Conservation (phyloP, 1,139 yeast genomes). For the Saccharomyces hybrid region DNA sequence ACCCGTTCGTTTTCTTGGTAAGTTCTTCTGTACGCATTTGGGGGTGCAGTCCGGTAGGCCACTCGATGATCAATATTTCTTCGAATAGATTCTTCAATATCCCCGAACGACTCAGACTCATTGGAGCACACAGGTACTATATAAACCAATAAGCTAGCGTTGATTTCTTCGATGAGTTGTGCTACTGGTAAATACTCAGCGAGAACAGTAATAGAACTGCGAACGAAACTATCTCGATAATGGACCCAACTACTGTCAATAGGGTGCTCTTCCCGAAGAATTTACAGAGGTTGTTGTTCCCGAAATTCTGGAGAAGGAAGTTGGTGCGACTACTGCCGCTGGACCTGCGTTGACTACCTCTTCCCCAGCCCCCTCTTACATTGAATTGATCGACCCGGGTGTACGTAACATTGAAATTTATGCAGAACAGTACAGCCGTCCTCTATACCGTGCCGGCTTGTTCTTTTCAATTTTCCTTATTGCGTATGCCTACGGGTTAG, state of each 20-base stretch:
- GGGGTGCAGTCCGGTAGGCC: not conserved
- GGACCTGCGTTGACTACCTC: not conserved
- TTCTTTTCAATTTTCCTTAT: slow-evolving; percentile 48
- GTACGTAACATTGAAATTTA: slow-evolving; percentile 16
- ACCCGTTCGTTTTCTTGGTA: not conserved
- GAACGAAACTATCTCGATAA: not conserved
- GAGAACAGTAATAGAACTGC: not conserved
- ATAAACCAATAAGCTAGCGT: not conserved
- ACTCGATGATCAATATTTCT: not conserved
- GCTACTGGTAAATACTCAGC: no score
- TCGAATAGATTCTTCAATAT: not conserved
- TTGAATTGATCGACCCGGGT: not conserved
- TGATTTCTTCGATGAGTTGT: not conserved
- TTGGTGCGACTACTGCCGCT: not conserved
- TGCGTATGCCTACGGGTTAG: slow-evolving; percentile 59
- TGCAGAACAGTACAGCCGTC: slow-evolving; percentile 16
- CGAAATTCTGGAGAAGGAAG: not conserved
- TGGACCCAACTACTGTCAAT: not conserved
- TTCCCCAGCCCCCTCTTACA: not conserved
- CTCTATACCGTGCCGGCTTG: slow-evolving; percentile 12
- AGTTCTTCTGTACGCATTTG: not conserved
- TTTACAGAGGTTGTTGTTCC: not conserved
- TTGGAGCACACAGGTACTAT: not conserved
- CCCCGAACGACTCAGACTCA: not conserved
- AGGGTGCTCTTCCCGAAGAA: not conserved